Percentiles rank a stretch among this genome's conserved stretches.
These are phyloP conservation scores for Exsudoporus frostii DNA, from an alignment of 768 basidiomycete species.

Conservation along the genomic window DNA sequence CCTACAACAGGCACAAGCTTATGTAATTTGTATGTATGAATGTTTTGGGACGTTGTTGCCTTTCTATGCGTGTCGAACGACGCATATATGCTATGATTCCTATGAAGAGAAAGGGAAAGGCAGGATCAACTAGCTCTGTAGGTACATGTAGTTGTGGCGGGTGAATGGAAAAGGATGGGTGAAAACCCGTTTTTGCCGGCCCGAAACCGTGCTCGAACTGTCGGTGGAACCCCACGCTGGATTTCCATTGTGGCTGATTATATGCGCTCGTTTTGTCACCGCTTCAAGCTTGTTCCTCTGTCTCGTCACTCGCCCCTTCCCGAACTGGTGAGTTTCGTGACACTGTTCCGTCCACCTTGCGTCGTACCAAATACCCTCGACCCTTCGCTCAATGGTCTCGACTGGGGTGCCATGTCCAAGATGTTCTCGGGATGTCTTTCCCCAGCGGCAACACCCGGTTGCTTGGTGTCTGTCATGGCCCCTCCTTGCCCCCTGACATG, in stretches of 20 bases:
- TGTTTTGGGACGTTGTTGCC: no score
- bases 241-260: neutral
- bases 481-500: constrained; percentile 22
- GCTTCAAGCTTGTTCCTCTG: constrained; percentile 69
- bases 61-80: no score
- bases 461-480: constrained; percentile 17
- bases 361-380: constrained; percentile 79
- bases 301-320: constrained; percentile 85
- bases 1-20: no score
- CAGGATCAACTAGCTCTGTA: no score
- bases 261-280: neutral
- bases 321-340: constrained; percentile 78
- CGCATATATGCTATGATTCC: no score
- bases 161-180: no score
- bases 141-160: no score
- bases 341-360: constrained; percentile 72
- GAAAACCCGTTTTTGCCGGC: no score
- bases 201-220: no score
- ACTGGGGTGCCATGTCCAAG: constrained; percentile 68
- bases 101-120: no score
- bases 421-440: constrained; percentile 64
- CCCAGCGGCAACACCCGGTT: constrained; percentile 1
- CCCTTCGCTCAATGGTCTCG: constrained; percentile 49
- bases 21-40: no score
- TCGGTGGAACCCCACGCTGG: no score